These are phyloP conservation scores for Fistulifera pelliculosa DNA, from an alignment of 108 stramenopile species.

Conservation along the genomic window DNA sequence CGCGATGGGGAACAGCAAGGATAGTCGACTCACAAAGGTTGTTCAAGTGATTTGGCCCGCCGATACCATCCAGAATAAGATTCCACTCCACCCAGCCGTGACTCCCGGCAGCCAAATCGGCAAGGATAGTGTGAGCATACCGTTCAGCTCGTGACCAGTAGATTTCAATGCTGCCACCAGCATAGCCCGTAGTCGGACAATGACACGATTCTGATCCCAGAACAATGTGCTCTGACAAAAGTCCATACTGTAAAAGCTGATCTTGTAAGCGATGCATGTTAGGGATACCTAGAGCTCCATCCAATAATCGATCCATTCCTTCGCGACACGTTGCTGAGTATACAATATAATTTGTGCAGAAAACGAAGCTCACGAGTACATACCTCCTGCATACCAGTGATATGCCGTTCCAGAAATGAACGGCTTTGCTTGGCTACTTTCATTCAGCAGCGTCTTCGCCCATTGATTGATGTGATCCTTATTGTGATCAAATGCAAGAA, in stretches of 20 bases:
- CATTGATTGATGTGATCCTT: slow-evolving; percentile 86
- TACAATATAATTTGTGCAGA: too few species aligned
- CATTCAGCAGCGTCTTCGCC: slow-evolving; percentile 41
- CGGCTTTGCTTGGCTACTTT: slow-evolving; percentile 33
- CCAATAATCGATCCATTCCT: slow-evolving; percentile 63
- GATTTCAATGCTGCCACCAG: slow-evolving; percentile 66
- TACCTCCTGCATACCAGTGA: slow-evolving; percentile 91
- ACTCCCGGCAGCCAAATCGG: slow-evolving; percentile 86
- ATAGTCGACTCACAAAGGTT: slow-evolving; percentile 89
- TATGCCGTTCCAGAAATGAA: slow-evolving; percentile 88
- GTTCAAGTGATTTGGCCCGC: slow-evolving; percentile 89
- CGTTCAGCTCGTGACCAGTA: slow-evolving; percentile 81
- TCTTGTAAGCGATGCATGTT: slow-evolving; percentile 67
- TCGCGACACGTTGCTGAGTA: too few species aligned
- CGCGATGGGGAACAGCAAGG: slow-evolving; percentile 75
- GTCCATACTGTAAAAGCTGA: slow-evolving; percentile 24
- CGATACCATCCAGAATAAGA: slow-evolving; percentile 54
- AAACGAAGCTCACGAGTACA: too few species aligned
- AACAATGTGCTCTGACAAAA: slow-evolving; percentile 29
- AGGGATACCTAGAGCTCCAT: slow-evolving; percentile 78
- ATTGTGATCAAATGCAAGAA: slow-evolving; percentile 94
- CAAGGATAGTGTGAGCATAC: slow-evolving; percentile 86
- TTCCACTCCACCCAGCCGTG: slow-evolving; percentile 26
- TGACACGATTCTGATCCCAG: slow-evolving; percentile 72
- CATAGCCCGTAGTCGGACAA: slow-evolving; percentile 71